These are phyloP conservation scores for Tylopilus sp. DNA, from an alignment of 1,284 basidiomycete species.

Conservation along the genomic window DNA sequence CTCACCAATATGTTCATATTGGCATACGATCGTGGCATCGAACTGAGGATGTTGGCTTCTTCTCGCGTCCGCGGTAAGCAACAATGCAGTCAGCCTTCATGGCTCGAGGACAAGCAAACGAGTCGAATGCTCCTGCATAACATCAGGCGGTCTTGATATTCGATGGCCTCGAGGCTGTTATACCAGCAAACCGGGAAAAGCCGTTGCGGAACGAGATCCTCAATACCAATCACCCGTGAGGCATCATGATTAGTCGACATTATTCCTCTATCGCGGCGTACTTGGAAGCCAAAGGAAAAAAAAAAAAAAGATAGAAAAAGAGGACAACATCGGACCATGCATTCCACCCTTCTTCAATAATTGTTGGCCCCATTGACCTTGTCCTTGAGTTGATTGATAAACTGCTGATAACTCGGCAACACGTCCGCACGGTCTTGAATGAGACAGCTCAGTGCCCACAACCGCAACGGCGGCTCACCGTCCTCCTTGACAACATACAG, in stretches of 20 bases:
- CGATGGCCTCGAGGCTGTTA: no score
- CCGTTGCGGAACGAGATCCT: no score
- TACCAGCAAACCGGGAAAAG: no score
- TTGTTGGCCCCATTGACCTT: conserved; percentile 49
- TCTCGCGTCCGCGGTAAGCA: no score
- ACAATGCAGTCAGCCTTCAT: no score
- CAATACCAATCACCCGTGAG: no score
- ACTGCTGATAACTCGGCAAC: conserved; percentile 94
- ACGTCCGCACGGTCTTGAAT: conserved; percentile 96
- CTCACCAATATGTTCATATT: no score
- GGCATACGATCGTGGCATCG: no score
- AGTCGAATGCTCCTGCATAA: no score
- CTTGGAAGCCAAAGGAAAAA: background rate
- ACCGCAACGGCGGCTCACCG: conserved; percentile 87
- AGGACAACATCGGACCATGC: background rate
- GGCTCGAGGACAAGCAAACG: no score
- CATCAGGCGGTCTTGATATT: no score
- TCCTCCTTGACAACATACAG: conserved; percentile 99
- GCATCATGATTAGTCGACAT: background rate
- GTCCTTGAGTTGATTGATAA: conserved; percentile 73
- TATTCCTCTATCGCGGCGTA: background rate
- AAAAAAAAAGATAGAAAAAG: background rate
- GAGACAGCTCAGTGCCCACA: conserved; percentile 93
- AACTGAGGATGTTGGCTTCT: no score
- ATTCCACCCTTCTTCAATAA: conserved; percentile 17